These are phyloP conservation scores for Narthecium ossifragum DNA, from an alignment of 106 monocot genomes.

Conservation along the genomic window DNA sequence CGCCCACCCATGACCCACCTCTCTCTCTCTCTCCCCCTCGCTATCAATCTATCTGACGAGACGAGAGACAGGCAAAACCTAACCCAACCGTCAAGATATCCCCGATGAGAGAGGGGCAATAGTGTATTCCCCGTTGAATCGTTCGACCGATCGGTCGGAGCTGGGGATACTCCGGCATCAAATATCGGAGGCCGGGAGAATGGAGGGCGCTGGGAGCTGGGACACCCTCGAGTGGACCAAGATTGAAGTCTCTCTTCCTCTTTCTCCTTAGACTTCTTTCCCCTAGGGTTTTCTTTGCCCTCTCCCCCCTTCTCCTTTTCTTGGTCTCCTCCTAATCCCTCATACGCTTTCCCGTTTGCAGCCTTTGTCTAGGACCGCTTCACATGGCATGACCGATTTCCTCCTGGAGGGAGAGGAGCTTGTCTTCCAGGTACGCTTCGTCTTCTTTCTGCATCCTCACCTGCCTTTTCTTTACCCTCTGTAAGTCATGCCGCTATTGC, in stretches of 20 bases:
- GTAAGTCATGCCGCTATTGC: too few species aligned
- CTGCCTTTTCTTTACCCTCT: too few species aligned
- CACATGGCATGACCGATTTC: conserved; percentile 54
- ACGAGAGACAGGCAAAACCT: too few species aligned
- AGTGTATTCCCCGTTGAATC: too few species aligned
- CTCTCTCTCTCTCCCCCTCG: too few species aligned
- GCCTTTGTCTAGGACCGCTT: conserved; percentile 31
- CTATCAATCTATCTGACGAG: too few species aligned
- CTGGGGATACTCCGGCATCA: not conserved
- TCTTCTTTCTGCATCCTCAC: too few species aligned
- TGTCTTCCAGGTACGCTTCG: conserved; percentile 46
- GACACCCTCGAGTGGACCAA: conserved; percentile 85
- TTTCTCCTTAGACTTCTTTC: not conserved
- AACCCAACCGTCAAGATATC: too few species aligned
- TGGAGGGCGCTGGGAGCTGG: conserved; percentile 66
- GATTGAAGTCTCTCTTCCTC: conserved; percentile 26
- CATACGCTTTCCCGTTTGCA: not conserved
- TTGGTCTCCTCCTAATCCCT: not conserved
- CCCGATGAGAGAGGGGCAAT: too few species aligned
- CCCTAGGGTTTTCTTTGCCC: not conserved
- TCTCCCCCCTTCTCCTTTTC: not conserved
- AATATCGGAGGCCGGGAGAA: not conserved
- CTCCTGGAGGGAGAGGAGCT: conserved; percentile 83
- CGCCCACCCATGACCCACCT: too few species aligned
- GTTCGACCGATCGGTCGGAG: not conserved